Evolutionary conservation across 805 yeast genomes (phyloP).

Genomic region (Lipomyces anomalus): DNA sequence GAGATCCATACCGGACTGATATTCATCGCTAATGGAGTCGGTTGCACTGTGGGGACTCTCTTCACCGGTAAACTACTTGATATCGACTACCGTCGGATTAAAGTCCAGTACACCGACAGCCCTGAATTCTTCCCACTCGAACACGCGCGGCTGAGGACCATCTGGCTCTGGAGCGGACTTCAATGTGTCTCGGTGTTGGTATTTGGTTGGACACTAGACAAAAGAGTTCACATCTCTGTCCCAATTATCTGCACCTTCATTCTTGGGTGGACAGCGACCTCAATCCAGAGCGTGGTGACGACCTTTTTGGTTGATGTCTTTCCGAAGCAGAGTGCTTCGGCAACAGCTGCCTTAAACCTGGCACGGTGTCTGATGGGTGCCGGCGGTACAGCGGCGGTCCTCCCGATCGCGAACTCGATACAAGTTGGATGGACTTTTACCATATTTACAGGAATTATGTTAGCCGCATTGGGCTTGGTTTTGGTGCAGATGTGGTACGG

Average conservation of each 20-base stretch:
- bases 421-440: slow-evolving; percentile 74
- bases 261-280: slow-evolving; percentile 5
- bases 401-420: slow-evolving; percentile 54
- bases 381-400: slow-evolving; percentile 59
- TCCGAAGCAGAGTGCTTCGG: slow-evolving; percentile 65
- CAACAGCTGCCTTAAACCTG: slow-evolving; percentile 67
- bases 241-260: slow-evolving; percentile 13
- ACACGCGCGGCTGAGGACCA: slow-evolving; percentile 11
- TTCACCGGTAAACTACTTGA: slow-evolving; percentile 2
- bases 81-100: slow-evolving; percentile 10
- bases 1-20: slow-evolving; percentile 4
- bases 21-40: slow-evolving; percentile 10
- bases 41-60: not conserved
- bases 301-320: slow-evolving; percentile 69
- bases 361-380: slow-evolving; percentile 69
- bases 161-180: slow-evolving; percentile 3
- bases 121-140: slow-evolving; percentile 14
- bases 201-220: slow-evolving; percentile 21
- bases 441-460: slow-evolving; percentile 32
- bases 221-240: slow-evolving; percentile 10
- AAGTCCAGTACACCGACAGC: slow-evolving; percentile 5
- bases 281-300: slow-evolving; percentile 37
- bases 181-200: slow-evolving; percentile 1
- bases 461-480: slow-evolving; percentile 12
- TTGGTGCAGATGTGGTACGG: slow-evolving; percentile 10